Conservation (phyloP, 108 stramenopile genomes). For the Mediolabrus comicus region DNA sequence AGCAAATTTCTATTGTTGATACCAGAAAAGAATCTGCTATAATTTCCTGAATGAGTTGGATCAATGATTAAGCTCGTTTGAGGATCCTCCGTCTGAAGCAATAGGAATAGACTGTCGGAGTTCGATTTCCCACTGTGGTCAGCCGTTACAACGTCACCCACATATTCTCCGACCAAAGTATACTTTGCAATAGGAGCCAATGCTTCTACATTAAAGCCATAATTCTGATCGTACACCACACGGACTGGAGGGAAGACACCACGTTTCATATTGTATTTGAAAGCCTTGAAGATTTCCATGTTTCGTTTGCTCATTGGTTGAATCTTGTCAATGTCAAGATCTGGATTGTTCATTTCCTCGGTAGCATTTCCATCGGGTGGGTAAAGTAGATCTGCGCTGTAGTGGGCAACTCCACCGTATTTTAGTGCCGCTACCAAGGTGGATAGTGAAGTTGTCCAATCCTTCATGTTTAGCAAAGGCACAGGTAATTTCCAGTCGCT, state of each 20-base stretch:
- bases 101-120: conserved; percentile 51
- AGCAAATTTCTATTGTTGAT: conserved; percentile 45
- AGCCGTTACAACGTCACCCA: conserved; percentile 45
- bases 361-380: conserved; percentile 4
- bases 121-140: conserved; percentile 34
- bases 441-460: conserved; percentile 16
- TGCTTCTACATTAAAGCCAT: conserved; percentile 51
- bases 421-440: conserved; percentile 45
- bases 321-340: conserved; percentile 37
- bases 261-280: conserved; percentile 36
- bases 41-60: conserved; percentile 44
- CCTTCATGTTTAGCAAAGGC: conserved; percentile 14
- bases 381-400: conserved; percentile 29
- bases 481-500: conserved; percentile 36
- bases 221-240: conserved; percentile 34
- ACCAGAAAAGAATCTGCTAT: conserved; percentile 48
- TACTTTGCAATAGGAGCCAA: conserved; percentile 30
- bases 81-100: conserved; percentile 39
- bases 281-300: conserved; percentile 40
- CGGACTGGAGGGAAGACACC: conserved; percentile 48
- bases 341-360: conserved; percentile 46
- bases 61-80: conserved; percentile 49
- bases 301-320: conserved; percentile 38
- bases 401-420: conserved; percentile 35
- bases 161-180: conserved; percentile 47